Evolutionary conservation across 805 yeast genomes (phyloP).

Genomic region (Candida nonsorbophila): DNA sequence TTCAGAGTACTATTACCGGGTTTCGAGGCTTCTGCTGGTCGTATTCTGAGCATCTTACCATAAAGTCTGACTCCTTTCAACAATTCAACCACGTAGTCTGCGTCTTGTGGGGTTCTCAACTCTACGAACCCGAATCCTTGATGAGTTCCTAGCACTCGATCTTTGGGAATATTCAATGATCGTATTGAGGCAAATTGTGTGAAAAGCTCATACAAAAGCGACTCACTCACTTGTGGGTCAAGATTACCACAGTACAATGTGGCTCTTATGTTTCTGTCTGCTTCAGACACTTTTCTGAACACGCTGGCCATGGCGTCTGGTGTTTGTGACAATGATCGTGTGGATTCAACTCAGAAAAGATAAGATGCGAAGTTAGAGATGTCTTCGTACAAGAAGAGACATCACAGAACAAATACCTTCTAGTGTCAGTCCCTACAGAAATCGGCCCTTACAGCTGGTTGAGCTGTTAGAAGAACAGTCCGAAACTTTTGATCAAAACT

Average conservation of each 20-base stretch:
- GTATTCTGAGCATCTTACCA: constrained; percentile 49
- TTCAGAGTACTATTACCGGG: constrained; percentile 6
- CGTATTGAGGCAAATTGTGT: constrained; percentile 79
- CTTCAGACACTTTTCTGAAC: constrained; percentile 30
- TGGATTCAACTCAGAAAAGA: no score
- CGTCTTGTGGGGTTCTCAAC: constrained; percentile 53
- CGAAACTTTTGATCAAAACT: no score
- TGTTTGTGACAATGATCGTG: background rate
- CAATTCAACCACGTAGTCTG: constrained; percentile 60
- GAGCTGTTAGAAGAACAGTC: no score
- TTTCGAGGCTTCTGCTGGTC: constrained; percentile 8
- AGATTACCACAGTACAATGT: constrained; percentile 80
- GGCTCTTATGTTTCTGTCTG: constrained; percentile 53
- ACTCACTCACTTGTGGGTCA: constrained; percentile 69
- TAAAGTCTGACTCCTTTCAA: constrained; percentile 57
- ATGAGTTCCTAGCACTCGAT: constrained; percentile 60
- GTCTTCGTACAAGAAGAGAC: no score
- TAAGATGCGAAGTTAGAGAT: no score
- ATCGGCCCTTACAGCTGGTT: no score
- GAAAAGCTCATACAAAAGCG: constrained; percentile 72
- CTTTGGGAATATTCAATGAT: constrained; percentile 72
- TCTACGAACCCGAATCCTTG: constrained; percentile 91
- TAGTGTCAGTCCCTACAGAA: no score
- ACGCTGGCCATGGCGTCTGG: constrained; percentile 18
- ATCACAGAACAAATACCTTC: no score